phyloP scores from a whole-genome alignment of 2,329 filamentous ascomycete genomes.

The Pseudogymnoascus destructans region DNA sequence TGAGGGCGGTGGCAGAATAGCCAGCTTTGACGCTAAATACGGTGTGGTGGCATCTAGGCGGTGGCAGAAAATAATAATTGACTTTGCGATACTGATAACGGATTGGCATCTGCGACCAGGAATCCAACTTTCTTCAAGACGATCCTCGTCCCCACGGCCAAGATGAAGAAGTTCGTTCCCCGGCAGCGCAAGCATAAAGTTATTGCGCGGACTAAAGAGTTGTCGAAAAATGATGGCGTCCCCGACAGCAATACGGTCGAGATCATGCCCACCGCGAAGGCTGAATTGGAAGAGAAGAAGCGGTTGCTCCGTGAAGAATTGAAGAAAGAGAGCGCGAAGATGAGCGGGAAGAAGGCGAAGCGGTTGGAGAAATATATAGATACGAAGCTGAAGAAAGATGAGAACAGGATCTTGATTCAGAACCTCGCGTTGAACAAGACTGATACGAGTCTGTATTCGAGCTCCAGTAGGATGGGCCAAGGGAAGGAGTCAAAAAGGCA shows the following conservation, averaged over 20 bases:
- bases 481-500: conserved; percentile 59
- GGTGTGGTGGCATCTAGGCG: not conserved
- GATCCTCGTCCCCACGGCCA: conserved; percentile 5
- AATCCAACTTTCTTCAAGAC: conserved; percentile 3
- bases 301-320: conserved; percentile 42
- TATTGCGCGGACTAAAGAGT: conserved; percentile 46
- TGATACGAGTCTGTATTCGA: conserved; percentile 70
- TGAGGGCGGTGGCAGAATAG: conserved; percentile 9
- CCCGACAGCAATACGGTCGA: conserved; percentile 43
- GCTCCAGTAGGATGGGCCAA: conserved; percentile 63
- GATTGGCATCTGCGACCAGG: conserved; percentile 1
- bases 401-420: conserved; percentile 70
- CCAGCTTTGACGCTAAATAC: not conserved
- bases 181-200: conserved; percentile 56
- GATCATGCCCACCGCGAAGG: conserved; percentile 35
- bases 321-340: conserved; percentile 37
- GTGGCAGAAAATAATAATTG: conserved; percentile 8
- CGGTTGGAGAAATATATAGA: conserved; percentile 61
- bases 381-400: conserved; percentile 87
- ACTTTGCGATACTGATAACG: conserved; percentile 9
- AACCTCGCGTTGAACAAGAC: conserved; percentile 68
- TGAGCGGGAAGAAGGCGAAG: conserved; percentile 54
- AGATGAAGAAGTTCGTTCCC: conserved; percentile 40
- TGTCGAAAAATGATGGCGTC: conserved; percentile 28
- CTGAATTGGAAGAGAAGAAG: conserved; percentile 39